phyloP scores from a whole-genome alignment of 177 flowering plant species.

The Vitis hybrid region DNA sequence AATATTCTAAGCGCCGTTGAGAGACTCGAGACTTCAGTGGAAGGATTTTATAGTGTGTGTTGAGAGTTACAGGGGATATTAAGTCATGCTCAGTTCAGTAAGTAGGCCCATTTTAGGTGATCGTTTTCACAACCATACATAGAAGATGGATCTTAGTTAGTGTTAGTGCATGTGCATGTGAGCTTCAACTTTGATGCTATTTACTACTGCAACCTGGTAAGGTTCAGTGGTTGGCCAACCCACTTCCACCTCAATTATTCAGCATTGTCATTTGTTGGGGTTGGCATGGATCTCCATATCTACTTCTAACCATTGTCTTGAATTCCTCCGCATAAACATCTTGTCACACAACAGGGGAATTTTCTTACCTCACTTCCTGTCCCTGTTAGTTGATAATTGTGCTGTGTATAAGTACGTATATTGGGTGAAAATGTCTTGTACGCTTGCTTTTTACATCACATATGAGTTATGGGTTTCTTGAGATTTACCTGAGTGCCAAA shows the following conservation, averaged over 20 bases:
- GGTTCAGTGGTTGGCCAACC: constrained; percentile 10
- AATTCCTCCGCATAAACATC: too few species aligned
- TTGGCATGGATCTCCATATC: not conserved
- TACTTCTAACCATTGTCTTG: not conserved
- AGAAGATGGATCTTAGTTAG: not conserved
- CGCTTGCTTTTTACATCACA: too few species aligned
- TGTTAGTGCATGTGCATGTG: not conserved
- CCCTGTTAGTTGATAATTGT: too few species aligned
- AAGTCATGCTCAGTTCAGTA: constrained; percentile 35
- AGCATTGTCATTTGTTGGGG: not conserved
- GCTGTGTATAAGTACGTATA: too few species aligned
- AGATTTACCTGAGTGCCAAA: too few species aligned
- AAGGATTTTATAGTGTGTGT: constrained; percentile 11
- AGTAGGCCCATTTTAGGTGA: constrained; percentile 31
- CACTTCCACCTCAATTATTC: not conserved
- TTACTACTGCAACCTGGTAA: not conserved
- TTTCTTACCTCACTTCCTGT: too few species aligned
- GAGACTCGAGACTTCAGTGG: not conserved
- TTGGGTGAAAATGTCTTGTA: too few species aligned
- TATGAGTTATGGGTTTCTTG: too few species aligned
- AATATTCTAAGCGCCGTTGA: not conserved
- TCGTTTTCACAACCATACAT: constrained; percentile 13
- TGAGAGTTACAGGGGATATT: not conserved
- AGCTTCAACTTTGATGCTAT: too few species aligned
- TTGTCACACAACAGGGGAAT: too few species aligned